Percentiles rank a stretch among this genome's conserved stretches.
These are phyloP conservation scores for Pseudogymnoascus sp. DNA, from an alignment of 2,329 filamentous ascomycete species.

Conservation along the genomic window DNA sequence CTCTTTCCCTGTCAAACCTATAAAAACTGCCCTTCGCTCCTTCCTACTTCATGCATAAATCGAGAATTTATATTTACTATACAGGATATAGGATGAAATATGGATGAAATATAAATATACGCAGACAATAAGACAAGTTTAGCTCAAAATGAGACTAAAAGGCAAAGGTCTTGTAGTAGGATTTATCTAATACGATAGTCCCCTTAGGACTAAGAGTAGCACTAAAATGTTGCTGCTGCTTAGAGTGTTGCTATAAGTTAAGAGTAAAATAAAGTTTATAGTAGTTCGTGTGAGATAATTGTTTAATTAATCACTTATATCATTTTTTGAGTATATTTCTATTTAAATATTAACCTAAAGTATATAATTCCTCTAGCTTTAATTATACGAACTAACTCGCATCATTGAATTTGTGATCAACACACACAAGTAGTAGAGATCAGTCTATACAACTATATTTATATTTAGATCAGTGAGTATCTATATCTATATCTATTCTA, in stretches of 20 bases:
- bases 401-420: neutral
- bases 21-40: neutral
- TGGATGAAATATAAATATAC: too few species aligned
- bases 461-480: too few species aligned
- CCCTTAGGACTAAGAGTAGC: neutral
- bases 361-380: neutral
- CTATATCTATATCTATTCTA: neutral
- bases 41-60: neutral
- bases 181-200: neutral
- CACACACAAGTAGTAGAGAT: neutral
- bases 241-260: neutral
- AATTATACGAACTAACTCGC: neutral
- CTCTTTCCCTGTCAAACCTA: neutral
- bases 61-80: neutral
- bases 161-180: too few species aligned
- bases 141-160: neutral
- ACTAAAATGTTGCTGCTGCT: neutral
- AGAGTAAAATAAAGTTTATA: neutral
- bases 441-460: neutral
- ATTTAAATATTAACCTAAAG: neutral
- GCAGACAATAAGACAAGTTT: neutral
- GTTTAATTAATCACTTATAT: neutral
- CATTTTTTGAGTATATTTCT: neutral
- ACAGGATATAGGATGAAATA: neutral
- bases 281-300: too few species aligned